Evolutionary conservation across 1,139 yeast species (phyloP), one percentile per base, ranked within the genome.

Genomic region (Sugiyamaella pinicola): DNA sequence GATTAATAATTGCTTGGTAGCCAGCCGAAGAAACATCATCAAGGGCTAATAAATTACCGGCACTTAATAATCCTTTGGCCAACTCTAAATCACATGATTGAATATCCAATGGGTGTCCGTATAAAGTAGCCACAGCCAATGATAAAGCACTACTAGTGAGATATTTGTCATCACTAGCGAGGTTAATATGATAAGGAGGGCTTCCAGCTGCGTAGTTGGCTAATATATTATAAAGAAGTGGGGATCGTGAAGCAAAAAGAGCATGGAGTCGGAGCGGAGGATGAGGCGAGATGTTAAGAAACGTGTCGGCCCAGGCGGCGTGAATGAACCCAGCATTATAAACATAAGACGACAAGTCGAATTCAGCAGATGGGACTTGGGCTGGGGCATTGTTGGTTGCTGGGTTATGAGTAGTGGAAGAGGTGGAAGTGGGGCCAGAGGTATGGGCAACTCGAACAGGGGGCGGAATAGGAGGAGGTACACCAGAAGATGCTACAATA

Each of bases 101-200:
- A 21, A 61, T 54, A 35, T 65, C 69, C 21, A 68, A 52, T n/a
- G 55, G 55, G 41, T 64, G 69, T 17, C 72, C 72, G 52, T 69
- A 69, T 15, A 69, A 59, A 13, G 72, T 66, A 8, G 71, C 71
- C 47, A 69, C 57, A 2, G 69, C 69, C 62, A 68, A 62, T 2
- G 69, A 62, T 28, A 69, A 50, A 9, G 69, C 56, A 18, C 63
- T 56, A 9, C 64, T 58, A n/a, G 81, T 81, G 63, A 78, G 73
- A 61, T 75, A 77, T 54, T 77, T 79, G 66, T 81, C 84, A 56
- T 77, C 75, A 19, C 79, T 79, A 29, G 79, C 73, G 62, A 81
- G 74, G 38, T 78, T 77, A 40, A 81, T 81, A 57, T 78, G 80
- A 59, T 79, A 76, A 9, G 83, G 80, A 13, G 82, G 62, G 17